phyloP scores from a whole-genome alignment of 768 basidiomycete genomes.

The Suillus occidentalis region DNA sequence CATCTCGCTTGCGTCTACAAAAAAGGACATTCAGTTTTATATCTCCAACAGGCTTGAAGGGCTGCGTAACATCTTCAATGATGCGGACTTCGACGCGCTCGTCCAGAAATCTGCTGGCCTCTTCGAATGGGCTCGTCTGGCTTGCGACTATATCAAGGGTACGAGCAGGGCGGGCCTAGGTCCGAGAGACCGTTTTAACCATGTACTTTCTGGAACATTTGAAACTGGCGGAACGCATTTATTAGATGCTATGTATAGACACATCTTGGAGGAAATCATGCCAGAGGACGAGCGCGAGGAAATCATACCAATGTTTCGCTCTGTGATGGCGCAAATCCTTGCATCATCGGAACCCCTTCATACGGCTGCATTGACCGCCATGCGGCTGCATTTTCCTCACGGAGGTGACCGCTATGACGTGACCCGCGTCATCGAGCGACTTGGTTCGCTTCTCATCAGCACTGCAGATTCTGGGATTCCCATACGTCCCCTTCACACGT shows the following conservation, averaged over 20 bases:
- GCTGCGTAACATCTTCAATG: background rate
- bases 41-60: background rate
- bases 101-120: slow-evolving; percentile 5
- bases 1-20: background rate
- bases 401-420: background rate
- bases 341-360: slow-evolving; percentile 6
- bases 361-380: background rate
- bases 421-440: background rate
- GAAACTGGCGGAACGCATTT: background rate
- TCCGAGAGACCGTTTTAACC: slow-evolving; percentile 1
- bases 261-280: slow-evolving; percentile 2
- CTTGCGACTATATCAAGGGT: slow-evolving; percentile 14
- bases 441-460: slow-evolving; percentile 6
- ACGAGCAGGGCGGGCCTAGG: background rate
- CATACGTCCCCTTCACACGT: slow-evolving; percentile 20
- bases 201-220: background rate
- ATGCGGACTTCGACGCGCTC: background rate
- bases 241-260: slow-evolving; percentile 6
- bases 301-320: slow-evolving; percentile 1
- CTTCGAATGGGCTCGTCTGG: slow-evolving; percentile 12
- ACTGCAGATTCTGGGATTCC: background rate
- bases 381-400: background rate
- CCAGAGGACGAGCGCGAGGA: background rate
- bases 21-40: slow-evolving; percentile 8
- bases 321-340: slow-evolving; percentile 6